Conservation (phyloP, 2,329 filamentous ascomycete species). For the Cercospora zeae-maydis region DNA sequence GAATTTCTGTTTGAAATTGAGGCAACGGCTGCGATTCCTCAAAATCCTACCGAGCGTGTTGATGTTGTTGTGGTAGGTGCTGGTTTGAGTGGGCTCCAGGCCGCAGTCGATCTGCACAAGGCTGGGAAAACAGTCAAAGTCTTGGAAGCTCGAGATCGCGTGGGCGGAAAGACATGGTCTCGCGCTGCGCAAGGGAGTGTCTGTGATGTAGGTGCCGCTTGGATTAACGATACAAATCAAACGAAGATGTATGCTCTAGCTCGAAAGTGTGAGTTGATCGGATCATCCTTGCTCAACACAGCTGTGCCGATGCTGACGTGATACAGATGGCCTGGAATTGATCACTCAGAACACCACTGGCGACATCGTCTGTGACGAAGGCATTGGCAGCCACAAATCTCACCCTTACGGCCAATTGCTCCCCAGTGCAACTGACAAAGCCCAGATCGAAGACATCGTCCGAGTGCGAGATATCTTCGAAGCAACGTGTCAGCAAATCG, state of each 20-base stretch:
- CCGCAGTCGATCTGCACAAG: conserved; percentile 30
- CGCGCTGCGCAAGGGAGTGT: conserved; percentile 33
- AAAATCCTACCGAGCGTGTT: conserved; percentile 16
- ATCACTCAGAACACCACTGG: conserved; percentile 51
- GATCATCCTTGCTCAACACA: background rate
- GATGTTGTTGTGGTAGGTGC: conserved; percentile 37
- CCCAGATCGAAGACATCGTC: conserved; percentile 30
- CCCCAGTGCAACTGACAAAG: conserved; percentile 18
- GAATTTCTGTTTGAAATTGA: conserved; percentile 31
- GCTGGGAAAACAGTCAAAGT: conserved; percentile 31
- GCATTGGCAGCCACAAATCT: conserved; percentile 34
- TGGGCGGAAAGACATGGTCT: conserved; percentile 49
- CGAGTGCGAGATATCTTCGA: conserved; percentile 40
- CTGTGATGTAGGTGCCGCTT: conserved; percentile 56
- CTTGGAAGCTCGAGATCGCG: conserved; percentile 36
- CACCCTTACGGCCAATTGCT: conserved; percentile 38
- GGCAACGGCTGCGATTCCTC: conserved; percentile 25
- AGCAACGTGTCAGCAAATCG: conserved; percentile 38
- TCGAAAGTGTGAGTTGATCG: conserved; percentile 28
- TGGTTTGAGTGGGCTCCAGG: conserved; percentile 33
- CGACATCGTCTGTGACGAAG: conserved; percentile 43
- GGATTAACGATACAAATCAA: conserved; percentile 59
- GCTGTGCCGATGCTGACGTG: background rate
- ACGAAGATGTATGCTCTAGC: conserved; percentile 44
- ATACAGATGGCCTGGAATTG: conserved; percentile 40